Evolutionary conservation across 352 stramenopile species (phyloP), one percentile per base, ranked within the genome.

Genomic region (Phytopythium delawarense): DNA sequence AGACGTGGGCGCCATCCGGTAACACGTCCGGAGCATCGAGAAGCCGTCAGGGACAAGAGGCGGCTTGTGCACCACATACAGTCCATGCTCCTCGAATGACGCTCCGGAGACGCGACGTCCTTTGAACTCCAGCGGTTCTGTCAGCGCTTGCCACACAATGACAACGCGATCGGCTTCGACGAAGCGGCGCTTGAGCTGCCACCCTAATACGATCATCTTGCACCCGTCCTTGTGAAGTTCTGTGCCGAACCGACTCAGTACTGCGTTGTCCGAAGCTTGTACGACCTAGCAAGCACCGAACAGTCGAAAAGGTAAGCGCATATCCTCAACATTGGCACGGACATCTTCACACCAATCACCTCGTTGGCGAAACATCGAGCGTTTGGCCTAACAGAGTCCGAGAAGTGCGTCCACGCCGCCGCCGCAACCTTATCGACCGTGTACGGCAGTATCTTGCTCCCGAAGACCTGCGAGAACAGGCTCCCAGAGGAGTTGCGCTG

Each of bases 391-490:
- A 74, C 75, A 8, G 65, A 72, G 35, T 67, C 62, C 13, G 68
- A 59, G 66, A 78, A 81, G 52, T 79, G 75, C 28, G 78, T 35
- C 72, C 75, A 84, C 53, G 74, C 68, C 25, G 72, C 67, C 20
- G 63, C 64, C 7, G 65, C 73, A 7, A 65, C 71, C 28, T 61
- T 60, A 3, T 57, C 25, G 39, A 84, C 57, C 11, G 72, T 56
- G 52, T 81, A 81, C 44, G 70, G 72, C 18, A 81, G 51, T 8
- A 81, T 64, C 51, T 84, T 81, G 44, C 67, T 81, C 28, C 63
- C 72, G 40, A 79, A 81, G 44, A 84, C 69, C 65, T 78, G 70
- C 53, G 81, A 65, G 56, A 70, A 75, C 25, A 79, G 59, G 42
- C 61, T 57, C 15, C 63, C 63, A 40, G 25, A 25, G 6, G 49